Percentiles rank a stretch among this genome's conserved stretches.
These are phyloP conservation scores for Encephalitozoon hellem DNA, from an alignment of 371 early-diverging fungal species.

Conservation along the genomic window DNA sequence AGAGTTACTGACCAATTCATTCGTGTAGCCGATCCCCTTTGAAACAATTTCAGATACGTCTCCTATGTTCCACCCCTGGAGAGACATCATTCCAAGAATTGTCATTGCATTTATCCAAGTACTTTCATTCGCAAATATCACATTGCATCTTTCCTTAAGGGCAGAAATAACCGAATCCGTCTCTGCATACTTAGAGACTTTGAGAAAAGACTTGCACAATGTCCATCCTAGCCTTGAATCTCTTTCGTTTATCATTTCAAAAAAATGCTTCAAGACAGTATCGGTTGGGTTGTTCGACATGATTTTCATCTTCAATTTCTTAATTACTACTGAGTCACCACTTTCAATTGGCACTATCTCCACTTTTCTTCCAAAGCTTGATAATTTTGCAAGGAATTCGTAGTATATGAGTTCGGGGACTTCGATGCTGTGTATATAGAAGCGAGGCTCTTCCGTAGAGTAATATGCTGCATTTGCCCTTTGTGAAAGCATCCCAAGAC, in stretches of 20 bases:
- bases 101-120: constrained; percentile 36
- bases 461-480: not conserved
- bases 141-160: not conserved
- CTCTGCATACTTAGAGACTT: constrained; percentile 8
- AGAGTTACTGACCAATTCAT: constrained; percentile 7
- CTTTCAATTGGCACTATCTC: not conserved
- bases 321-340: not conserved
- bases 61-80: not conserved
- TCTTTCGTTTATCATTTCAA: constrained; percentile 23
- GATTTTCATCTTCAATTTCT: constrained; percentile 26
- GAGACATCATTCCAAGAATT: constrained; percentile 26
- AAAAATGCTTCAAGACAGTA: not conserved
- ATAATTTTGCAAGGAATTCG: not conserved
- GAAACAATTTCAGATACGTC: constrained; percentile 8
- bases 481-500: not conserved
- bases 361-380: not conserved
- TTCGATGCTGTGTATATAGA: not conserved
- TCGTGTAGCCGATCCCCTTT: constrained; percentile 11
- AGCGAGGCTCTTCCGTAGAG: not conserved
- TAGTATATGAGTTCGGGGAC: not conserved
- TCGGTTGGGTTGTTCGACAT: not conserved
- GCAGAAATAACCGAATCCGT: not conserved
- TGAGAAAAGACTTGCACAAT: constrained; percentile 28
- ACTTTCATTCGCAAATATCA: constrained; percentile 40
- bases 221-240: constrained; percentile 36